Evolutionary conservation across 75 land plant genomes (phyloP), one percentile per base, ranked within the genome.

Genomic region (Pseudotsuga menziesii): DNA sequence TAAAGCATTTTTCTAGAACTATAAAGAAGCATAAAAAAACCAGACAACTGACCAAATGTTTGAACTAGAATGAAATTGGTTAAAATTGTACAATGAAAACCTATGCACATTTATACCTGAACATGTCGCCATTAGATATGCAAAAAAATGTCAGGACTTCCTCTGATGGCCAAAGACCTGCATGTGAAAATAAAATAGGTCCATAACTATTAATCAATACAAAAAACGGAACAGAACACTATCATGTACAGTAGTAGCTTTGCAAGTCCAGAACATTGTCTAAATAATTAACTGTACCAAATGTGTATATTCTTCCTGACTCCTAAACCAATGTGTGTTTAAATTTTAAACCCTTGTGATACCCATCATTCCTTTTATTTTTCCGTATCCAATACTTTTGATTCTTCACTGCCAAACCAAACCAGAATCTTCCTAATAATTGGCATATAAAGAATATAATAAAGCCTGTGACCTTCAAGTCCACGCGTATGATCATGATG

Each of bases 101-200:
- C 23, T 56, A 61, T 26, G 66, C 20, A 4, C 57, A 23, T 75
- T 57, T 57, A 74, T 23, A 92, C 98, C 93, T 90, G 86, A 95
- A 95, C 60, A 89, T 75, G 27, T 89, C 84, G 4, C 84, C 72
- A 82, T 88, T 83, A 3, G 76, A 81, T 69, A 89, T 66, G 78
- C 93, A 95, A 78, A 78, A 91, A 78, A 87, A 88, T 22, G 98
- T 90, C 81, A 94, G 88, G 4, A 92, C 82, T 59, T 95, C 95
- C 77, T 95, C 95, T 59, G 98, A 88, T 62, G 98, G 98, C 98
- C 98, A 95, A 22, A 88, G 81, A 78, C 98, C 95, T 91, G 86
- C 32, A 79, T 6, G 22, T 19, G 59, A 26, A 55, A 54, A 56
- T 58, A 61, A 57, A 62, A 13, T 48, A 48, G 54, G 54, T 48